Evolutionary conservation across 1,284 basidiomycete species (phyloP), one percentile per base, ranked within the genome.

Genomic region (Cutaneotrichosporon mucoides): DNA sequence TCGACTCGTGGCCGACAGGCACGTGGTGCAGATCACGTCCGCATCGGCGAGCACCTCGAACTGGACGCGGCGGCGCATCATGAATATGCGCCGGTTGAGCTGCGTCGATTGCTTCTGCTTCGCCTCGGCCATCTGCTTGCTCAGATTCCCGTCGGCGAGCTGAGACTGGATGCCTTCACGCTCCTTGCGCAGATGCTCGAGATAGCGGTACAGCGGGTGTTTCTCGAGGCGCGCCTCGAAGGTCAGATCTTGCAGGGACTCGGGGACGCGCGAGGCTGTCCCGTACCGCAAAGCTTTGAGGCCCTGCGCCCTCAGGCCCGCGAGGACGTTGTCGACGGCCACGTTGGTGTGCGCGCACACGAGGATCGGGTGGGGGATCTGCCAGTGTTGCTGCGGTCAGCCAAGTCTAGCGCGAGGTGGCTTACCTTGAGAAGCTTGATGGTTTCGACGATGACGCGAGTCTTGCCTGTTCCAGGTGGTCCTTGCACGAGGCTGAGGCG

Each of bases 381-480:
- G 82, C 74, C 93, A 97, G 71, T 92, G 85, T 6, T 78, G 33
- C 46, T 24, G 24, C 24, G 2, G 24, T 24, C 24, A 24, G 24
- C 24, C 2, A 24, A 24, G 24, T 24, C 24, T n/a, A n/a, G n/a
- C n/a, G n/a, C n/a, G 24, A 24, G 24, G 24, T 24, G 24, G 24
- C 24, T 3, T 24, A 24, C 24, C 24, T 96, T 96, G 65, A 97
- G 84, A 35, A 97, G 76, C 66, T 85, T 85, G 66, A 93, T 83
- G 1, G 90, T 82, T 71, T 93, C 87, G 37, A 94, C 87, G 53
- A 97, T 92, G 0, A 93, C 95, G 69, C 88, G 87, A 1, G 92
- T 95, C 78, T 97, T 97, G 49, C 93, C 92, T 0, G 93, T 97
- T n/a, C 93, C 93, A 6, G 93, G 93, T 24, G 93, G 93, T 12